Evolutionary conservation across 495 filamentous ascomycete genomes (phyloP).

Genomic region (Talaromyces wortmannii): DNA sequence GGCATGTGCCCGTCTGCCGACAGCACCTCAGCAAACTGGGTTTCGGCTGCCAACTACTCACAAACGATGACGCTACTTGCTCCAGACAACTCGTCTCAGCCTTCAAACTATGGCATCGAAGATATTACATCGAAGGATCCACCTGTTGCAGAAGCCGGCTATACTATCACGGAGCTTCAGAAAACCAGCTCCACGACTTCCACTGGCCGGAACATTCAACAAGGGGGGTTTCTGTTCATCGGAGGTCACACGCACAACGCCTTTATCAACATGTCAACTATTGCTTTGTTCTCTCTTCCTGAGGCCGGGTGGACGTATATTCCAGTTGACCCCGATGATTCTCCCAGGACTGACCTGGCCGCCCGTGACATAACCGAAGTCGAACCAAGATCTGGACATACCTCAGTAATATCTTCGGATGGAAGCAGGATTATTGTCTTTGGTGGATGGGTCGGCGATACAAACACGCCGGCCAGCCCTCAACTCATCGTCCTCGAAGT

Average conservation of each 20-base stretch:
- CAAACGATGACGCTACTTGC: slow-evolving; percentile 60
- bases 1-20: slow-evolving; percentile 73
- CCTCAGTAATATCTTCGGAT: slow-evolving; percentile 70
- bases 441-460: slow-evolving; percentile 88
- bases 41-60: slow-evolving; percentile 65
- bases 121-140: slow-evolving; percentile 41
- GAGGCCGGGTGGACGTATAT: slow-evolving; percentile 83
- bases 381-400: slow-evolving; percentile 82
- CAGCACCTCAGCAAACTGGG: slow-evolving; percentile 40
- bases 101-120: slow-evolving; percentile 26
- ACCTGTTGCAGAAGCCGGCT: slow-evolving; percentile 80
- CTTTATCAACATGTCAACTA: slow-evolving; percentile 89
- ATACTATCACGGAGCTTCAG: slow-evolving; percentile 65
- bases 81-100: slow-evolving; percentile 10
- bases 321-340: slow-evolving; percentile 42
- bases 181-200: slow-evolving; percentile 53
- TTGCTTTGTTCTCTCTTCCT: slow-evolving; percentile 80
- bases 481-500: slow-evolving; percentile 72
- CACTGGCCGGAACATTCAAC: slow-evolving; percentile 47
- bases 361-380: slow-evolving; percentile 32
- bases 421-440: slow-evolving; percentile 67
- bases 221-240: slow-evolving; percentile 72
- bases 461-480: slow-evolving; percentile 63
- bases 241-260: slow-evolving; percentile 79
- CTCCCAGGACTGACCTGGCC: slow-evolving; percentile 40